phyloP scores from a whole-genome alignment of 1,284 basidiomycete species.

The Athelia sp. region DNA sequence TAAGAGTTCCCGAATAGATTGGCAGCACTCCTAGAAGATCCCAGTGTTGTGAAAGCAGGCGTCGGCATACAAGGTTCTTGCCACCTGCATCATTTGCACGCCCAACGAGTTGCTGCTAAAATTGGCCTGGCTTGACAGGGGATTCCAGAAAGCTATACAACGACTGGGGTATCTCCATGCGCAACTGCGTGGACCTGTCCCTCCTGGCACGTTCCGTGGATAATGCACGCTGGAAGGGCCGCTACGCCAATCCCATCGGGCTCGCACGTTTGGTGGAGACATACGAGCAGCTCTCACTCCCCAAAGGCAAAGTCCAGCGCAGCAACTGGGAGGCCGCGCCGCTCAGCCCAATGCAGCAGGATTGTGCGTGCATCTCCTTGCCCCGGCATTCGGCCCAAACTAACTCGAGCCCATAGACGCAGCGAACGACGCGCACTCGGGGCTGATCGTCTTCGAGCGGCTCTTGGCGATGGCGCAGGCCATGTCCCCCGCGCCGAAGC shows the following conservation, averaged over 20 bases:
- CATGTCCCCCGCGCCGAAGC: conserved; percentile 35
- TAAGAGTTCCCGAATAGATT: conserved; percentile 55
- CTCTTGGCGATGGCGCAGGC: conserved; percentile 35
- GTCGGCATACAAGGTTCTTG: conserved; percentile 63
- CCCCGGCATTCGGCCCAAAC: conserved; percentile 5
- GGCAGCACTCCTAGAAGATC: conserved; percentile 41
- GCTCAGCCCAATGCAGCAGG: conserved; percentile 41
- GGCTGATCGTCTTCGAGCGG: conserved; percentile 42
- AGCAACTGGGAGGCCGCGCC: conserved; percentile 59
- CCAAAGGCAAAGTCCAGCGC: conserved; percentile 53
- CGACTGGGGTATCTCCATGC: conserved; percentile 45
- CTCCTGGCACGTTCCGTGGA: conserved; percentile 65
- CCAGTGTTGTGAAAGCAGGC: conserved; percentile 54
- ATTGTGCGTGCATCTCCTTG: conserved; percentile 42
- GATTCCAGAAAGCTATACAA: conserved; percentile 60
- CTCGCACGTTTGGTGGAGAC: conserved; percentile 54
- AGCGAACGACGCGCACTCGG: conserved; percentile 65
- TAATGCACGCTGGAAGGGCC: conserved; percentile 63
- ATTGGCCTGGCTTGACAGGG: conserved; percentile 28
- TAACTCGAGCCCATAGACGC: conserved; percentile 45
- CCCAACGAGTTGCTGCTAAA: conserved; percentile 1
- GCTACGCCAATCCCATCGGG: conserved; percentile 49
- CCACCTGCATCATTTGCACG: not conserved
- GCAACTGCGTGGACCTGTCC: conserved; percentile 62
- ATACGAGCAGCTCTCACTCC: conserved; percentile 46